A percentile compares a stretch with the other conserved stretches of the same genome.
Evolutionary conservation across 2,329 filamentous ascomycete genomes (phyloP).

Genomic region (Madurella fahalii): DNA sequence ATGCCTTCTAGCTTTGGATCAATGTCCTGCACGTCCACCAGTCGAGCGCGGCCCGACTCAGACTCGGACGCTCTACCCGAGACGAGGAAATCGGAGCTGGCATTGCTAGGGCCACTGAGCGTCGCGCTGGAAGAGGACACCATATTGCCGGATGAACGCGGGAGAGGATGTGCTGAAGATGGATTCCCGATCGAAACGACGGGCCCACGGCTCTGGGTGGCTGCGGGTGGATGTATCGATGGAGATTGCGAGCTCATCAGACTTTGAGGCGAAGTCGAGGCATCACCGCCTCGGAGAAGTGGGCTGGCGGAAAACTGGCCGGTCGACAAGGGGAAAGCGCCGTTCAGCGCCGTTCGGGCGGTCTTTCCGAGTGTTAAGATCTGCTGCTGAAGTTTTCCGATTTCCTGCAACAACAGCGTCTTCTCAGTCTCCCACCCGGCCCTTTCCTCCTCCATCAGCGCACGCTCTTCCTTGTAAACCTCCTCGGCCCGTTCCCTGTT

Average conservation of each 20-base stretch:
- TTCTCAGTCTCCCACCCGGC: constrained; percentile 45
- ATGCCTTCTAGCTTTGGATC: constrained; percentile 59
- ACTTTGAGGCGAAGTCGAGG: constrained; percentile 22
- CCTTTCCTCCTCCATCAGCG: constrained; percentile 50
- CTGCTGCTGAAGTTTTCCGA: constrained; percentile 39
- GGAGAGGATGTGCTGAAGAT: neutral
- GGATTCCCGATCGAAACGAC: neutral
- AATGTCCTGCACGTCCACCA: constrained; percentile 56
- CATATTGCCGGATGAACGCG: constrained; percentile 7
- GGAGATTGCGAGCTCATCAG: constrained; percentile 24
- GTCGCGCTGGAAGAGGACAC: neutral
- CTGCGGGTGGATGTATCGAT: constrained; percentile 11
- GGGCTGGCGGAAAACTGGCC: constrained; percentile 1
- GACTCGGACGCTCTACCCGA: constrained; percentile 15
- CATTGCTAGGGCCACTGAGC: constrained; percentile 1
- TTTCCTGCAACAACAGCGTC: constrained; percentile 37
- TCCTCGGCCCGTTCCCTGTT: constrained; percentile 51
- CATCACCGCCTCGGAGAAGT: constrained; percentile 17
- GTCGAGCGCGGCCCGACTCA: constrained; percentile 37
- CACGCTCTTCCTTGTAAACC: constrained; percentile 52
- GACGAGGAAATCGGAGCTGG: constrained; percentile 12
- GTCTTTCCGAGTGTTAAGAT: constrained; percentile 20
- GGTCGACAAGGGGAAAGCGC: constrained; percentile 19
- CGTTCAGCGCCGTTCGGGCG: constrained; percentile 12
- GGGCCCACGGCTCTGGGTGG: neutral